Evolutionary conservation across 257 asterid genomes (phyloP).

Genomic region (Misopates orontium): DNA sequence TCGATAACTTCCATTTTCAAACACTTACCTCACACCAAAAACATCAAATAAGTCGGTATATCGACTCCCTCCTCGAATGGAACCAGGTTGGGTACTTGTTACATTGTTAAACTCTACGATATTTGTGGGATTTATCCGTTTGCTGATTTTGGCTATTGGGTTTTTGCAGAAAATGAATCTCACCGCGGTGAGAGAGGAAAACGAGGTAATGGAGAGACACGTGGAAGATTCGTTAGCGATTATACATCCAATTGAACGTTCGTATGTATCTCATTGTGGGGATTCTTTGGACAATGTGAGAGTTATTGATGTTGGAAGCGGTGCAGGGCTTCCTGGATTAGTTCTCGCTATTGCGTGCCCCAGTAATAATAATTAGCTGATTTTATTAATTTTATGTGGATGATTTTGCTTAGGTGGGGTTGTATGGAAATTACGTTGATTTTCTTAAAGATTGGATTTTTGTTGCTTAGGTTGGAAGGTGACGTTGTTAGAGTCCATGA

Average conservation of each 20-base stretch:
- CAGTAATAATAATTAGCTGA: constrained; percentile 36
- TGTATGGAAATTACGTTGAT: background rate
- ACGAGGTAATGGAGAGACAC: constrained; percentile 88
- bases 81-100: constrained; percentile 64
- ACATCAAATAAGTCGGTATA: constrained; percentile 60
- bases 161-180: constrained; percentile 80
- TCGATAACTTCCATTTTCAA: constrained; percentile 41
- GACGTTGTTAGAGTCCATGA: constrained; percentile 80
- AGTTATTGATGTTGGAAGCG: constrained; percentile 90
- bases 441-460: constrained; percentile 18
- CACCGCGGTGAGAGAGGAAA: constrained; percentile 76
- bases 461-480: constrained; percentile 80
- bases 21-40: constrained; percentile 52
- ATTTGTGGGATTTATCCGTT: background rate
- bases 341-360: constrained; percentile 89
- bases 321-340: constrained; percentile 94
- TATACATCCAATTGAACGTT: constrained; percentile 55
- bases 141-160: constrained; percentile 19
- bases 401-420: background rate
- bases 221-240: constrained; percentile 86
- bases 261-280: constrained; percentile 57
- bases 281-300: constrained; percentile 56
- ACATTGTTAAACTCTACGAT: background rate
- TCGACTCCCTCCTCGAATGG: constrained; percentile 80
- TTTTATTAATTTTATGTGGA: background rate